Evolutionary conservation across 768 basidiomycete genomes (phyloP).

Genomic region (Naematelia encephala): DNA sequence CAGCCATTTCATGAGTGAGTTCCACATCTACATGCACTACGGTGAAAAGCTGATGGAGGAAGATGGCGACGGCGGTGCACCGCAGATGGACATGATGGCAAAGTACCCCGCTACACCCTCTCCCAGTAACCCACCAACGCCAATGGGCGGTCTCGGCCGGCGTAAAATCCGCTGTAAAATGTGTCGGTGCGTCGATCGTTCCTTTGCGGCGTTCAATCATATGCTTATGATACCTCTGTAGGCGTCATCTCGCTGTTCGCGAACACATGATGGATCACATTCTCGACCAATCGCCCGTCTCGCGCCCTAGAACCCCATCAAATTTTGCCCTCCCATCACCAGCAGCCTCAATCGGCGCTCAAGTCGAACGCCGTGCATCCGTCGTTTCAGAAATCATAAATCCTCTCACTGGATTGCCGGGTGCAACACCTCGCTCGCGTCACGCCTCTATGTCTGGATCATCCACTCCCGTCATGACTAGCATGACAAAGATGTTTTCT

Average conservation of each 20-base stretch:
- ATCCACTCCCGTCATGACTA: neutral
- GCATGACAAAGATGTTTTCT: neutral
- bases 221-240: constrained; percentile 33
- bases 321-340: constrained; percentile 38
- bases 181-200: constrained; percentile 62
- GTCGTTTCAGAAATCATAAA: constrained; percentile 42
- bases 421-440: constrained; percentile 20
- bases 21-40: neutral
- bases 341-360: neutral
- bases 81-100: constrained; percentile 71
- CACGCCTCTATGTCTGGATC: constrained; percentile 14
- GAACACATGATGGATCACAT: constrained; percentile 88
- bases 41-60: neutral
- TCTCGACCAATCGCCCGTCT: constrained; percentile 45
- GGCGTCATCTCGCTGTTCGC: constrained; percentile 79
- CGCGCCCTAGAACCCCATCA: constrained; percentile 45
- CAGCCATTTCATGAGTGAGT: constrained; percentile 74
- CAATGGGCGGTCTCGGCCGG: constrained; percentile 56
- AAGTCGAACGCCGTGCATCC: constrained; percentile 12
- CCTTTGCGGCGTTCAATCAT: neutral
- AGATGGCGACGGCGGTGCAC: constrained; percentile 72
- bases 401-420: constrained; percentile 40
- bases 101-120: constrained; percentile 66
- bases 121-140: constrained; percentile 62
- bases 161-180: constrained; percentile 84